phyloP scores from a whole-genome alignment of 495 filamentous ascomycete species.

The Podospora didyma region DNA sequence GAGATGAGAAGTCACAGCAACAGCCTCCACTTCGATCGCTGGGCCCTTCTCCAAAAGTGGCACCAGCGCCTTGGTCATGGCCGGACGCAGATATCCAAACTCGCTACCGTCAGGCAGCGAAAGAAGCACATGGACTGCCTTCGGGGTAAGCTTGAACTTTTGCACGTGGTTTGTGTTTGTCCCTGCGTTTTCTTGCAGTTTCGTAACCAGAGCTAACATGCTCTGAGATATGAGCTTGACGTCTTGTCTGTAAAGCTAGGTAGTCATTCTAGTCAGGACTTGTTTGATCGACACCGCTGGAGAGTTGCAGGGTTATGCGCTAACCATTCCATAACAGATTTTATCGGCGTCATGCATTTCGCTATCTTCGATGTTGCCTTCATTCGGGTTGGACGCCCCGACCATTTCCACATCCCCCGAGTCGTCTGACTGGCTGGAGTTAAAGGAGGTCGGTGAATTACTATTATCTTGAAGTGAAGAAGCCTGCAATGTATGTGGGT shows the following conservation, averaged over 20 bases:
- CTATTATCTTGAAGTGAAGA: neutral
- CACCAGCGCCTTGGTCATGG: constrained; percentile 12
- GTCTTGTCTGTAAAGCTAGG: constrained; percentile 11
- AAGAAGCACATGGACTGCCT: constrained; percentile 12
- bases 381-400: neutral
- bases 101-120: constrained; percentile 13
- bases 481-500: neutral
- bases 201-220: constrained; percentile 14
- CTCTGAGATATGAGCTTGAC: constrained; percentile 15
- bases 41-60: constrained; percentile 5
- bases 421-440: neutral
- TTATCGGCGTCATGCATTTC: constrained; percentile 7
- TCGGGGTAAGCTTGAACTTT: constrained; percentile 16
- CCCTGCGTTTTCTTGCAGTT: constrained; percentile 4
- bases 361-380: neutral
- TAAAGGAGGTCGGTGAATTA: neutral
- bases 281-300: neutral
- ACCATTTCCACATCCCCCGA: constrained; percentile 8
- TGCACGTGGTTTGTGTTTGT: constrained; percentile 6
- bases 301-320: neutral
- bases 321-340: constrained; percentile 27
- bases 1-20: constrained; percentile 10
- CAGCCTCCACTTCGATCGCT: constrained; percentile 16
- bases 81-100: constrained; percentile 19
- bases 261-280: neutral